A percentile compares a stretch with the other conserved stretches of the same genome.
These are phyloP conservation scores for Vicia faba DNA, from an alignment of 306 rosid species.

Conservation along the genomic window DNA sequence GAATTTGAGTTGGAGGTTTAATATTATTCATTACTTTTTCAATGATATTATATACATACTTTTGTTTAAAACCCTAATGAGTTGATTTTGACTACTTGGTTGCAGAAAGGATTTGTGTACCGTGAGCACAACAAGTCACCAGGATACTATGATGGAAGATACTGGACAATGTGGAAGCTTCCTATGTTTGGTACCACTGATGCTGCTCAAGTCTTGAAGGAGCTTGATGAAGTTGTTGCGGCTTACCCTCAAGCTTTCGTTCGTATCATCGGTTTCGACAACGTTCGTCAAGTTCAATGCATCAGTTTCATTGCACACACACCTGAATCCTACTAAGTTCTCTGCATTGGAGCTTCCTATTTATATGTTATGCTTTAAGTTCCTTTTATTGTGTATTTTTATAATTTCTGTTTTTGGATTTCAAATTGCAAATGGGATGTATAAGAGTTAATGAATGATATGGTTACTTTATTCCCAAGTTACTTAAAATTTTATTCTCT, in stretches of 20 bases:
- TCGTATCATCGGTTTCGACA: no score
- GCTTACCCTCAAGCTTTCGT: slow-evolving; percentile 40
- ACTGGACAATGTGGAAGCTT: slow-evolving; percentile 91
- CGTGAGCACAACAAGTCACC: slow-evolving; percentile 62
- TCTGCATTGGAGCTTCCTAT: background rate
- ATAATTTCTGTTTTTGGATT: background rate
- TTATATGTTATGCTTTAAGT: background rate
- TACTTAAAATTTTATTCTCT: background rate
- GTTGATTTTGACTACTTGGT: background rate
- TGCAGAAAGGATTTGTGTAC: slow-evolving; percentile 51
- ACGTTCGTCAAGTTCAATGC: no score
- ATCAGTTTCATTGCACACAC: no score
- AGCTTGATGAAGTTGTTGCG: slow-evolving; percentile 53
- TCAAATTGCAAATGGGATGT: background rate
- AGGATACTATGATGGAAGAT: slow-evolving; percentile 77
- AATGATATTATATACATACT: no score
- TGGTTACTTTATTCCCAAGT: background rate
- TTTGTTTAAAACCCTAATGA: no score
- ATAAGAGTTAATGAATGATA: slow-evolving; percentile 33
- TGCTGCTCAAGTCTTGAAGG: slow-evolving; percentile 49
- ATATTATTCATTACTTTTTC: background rate
- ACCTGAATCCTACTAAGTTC: no score
- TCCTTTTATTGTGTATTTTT: background rate
- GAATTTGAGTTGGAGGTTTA: slow-evolving; percentile 61
- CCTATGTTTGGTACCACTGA: slow-evolving; percentile 82